A percentile compares a stretch with the other conserved stretches of the same genome.
phyloP scores from a whole-genome alignment of 495 filamentous ascomycete genomes.

The Bacidia rubella region DNA sequence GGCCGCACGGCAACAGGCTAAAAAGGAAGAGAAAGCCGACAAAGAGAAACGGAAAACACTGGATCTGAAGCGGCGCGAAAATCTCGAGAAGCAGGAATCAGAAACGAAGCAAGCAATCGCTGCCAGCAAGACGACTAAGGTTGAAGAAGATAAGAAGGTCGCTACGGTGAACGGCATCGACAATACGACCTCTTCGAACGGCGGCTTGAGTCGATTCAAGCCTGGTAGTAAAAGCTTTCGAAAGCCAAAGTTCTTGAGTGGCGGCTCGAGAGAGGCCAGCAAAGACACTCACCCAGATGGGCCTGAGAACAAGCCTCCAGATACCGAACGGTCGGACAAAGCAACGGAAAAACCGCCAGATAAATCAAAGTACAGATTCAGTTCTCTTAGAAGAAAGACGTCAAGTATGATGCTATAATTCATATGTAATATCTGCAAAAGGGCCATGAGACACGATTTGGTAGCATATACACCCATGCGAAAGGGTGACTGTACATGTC shows the following conservation, averaged over 20 bases:
- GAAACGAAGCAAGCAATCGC: slow-evolving; percentile 45
- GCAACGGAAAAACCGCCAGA: slow-evolving; percentile 21
- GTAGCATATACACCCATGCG: background rate
- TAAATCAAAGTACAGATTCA: slow-evolving; percentile 27
- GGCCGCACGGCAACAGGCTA: slow-evolving; percentile 55
- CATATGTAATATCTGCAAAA: slow-evolving; percentile 2
- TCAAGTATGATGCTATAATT: slow-evolving; percentile 27
- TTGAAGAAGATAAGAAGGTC: slow-evolving; percentile 35
- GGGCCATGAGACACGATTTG: background rate
- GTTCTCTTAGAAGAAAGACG: slow-evolving; percentile 32
- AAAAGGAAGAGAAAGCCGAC: slow-evolving; percentile 49
- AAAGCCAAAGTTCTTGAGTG: slow-evolving; percentile 28
- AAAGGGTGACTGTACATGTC: background rate
- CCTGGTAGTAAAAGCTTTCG: slow-evolving; percentile 49
- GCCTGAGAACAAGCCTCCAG: slow-evolving; percentile 10
- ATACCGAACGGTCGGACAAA: slow-evolving; percentile 22
- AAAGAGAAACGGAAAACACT: slow-evolving; percentile 53
- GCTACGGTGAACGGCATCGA: slow-evolving; percentile 23
- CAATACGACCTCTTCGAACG: slow-evolving; percentile 25
- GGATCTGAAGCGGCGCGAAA: slow-evolving; percentile 36
- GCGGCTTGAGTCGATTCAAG: slow-evolving; percentile 38
- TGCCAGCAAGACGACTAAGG: slow-evolving; percentile 37
- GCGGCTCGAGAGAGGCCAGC: slow-evolving; percentile 16
- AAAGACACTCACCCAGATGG: slow-evolving; percentile 10
- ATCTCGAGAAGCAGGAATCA: slow-evolving; percentile 41